phyloP scores from a whole-genome alignment of 2,329 filamentous ascomycete species.

The Claviceps purpurea region DNA sequence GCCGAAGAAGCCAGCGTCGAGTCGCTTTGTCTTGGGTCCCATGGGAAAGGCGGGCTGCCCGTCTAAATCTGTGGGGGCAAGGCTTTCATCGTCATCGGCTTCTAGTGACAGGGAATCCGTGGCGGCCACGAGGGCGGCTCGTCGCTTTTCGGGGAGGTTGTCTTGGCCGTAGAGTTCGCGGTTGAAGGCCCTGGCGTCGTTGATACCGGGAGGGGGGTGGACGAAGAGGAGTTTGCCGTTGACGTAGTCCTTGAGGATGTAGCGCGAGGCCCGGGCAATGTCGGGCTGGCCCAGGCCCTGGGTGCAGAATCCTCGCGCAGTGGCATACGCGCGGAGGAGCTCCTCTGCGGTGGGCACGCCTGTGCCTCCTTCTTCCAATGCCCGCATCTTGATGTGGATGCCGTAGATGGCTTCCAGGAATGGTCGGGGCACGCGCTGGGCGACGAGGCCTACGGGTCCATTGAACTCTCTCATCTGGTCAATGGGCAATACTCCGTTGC shows the following conservation, averaged over 20 bases:
- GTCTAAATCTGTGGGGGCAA: slow-evolving; percentile 28
- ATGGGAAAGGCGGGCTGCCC: slow-evolving; percentile 33
- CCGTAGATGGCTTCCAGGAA: slow-evolving; percentile 93
- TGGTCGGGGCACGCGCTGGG: slow-evolving; percentile 69
- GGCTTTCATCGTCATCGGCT: slow-evolving; percentile 15
- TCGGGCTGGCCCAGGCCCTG: slow-evolving; percentile 84
- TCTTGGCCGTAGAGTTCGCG: slow-evolving; percentile 70
- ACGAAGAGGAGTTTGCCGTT: slow-evolving; percentile 90
- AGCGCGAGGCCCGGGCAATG: slow-evolving; percentile 79
- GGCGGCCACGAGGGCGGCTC: slow-evolving; percentile 45
- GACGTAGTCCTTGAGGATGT: slow-evolving; percentile 93
- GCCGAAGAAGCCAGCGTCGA: slow-evolving; percentile 87
- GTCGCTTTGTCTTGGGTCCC: slow-evolving; percentile 59
- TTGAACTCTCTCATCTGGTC: slow-evolving; percentile 91
- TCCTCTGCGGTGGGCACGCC: slow-evolving; percentile 77
- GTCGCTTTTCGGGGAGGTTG: slow-evolving; percentile 72
- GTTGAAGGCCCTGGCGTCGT: slow-evolving; percentile 71
- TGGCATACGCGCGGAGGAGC: slow-evolving; percentile 72
- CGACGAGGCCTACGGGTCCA: slow-evolving; percentile 71
- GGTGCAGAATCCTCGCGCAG: slow-evolving; percentile 80
- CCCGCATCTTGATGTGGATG: slow-evolving; percentile 70
- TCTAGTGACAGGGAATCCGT: slow-evolving; percentile 31
- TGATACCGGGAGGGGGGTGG: slow-evolving; percentile 64
- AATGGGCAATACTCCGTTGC: slow-evolving; percentile 88
- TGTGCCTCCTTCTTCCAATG: slow-evolving; percentile 83